Conservation (phyloP, 257 asterid species). For the Penstemon davidsonii region DNA sequence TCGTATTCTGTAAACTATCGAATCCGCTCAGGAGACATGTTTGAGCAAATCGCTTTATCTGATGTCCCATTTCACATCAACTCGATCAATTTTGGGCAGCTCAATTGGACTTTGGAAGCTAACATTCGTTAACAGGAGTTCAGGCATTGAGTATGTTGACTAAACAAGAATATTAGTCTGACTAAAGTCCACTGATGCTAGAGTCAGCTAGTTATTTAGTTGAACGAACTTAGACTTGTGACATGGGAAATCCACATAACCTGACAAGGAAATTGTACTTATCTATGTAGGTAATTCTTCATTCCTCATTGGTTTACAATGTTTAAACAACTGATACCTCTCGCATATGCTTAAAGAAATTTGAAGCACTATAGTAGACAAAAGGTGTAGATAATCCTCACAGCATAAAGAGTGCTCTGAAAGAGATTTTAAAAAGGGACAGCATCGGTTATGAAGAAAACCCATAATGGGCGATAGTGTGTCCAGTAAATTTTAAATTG, state of each 20-base stretch:
- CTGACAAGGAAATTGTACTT: background rate
- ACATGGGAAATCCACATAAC: constrained; percentile 5
- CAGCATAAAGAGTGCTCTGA: background rate
- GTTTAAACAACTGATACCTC: background rate
- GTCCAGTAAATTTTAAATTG: background rate
- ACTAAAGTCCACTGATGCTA: background rate
- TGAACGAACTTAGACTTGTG: constrained; percentile 7
- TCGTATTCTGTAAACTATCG: background rate
- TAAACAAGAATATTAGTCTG: background rate
- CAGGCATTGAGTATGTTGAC: background rate
- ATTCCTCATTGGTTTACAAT: background rate
- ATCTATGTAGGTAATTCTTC: constrained; percentile 15
- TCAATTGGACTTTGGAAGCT: background rate
- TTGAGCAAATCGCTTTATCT: constrained; percentile 6
- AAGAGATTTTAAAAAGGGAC: too few relatives aligned
- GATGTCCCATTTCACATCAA: constrained; percentile 16
- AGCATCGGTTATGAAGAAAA: background rate
- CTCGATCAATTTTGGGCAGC: background rate
- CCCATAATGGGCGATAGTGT: background rate
- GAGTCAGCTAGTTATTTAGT: background rate
- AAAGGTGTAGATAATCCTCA: background rate
- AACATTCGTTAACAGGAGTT: background rate
- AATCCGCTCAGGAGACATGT: constrained; percentile 9
- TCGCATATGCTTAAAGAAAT: background rate
- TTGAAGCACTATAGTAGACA: background rate